These are phyloP conservation scores for Phascolomyces articulosus DNA, from an alignment of 371 early-diverging fungal species.

Conservation along the genomic window DNA sequence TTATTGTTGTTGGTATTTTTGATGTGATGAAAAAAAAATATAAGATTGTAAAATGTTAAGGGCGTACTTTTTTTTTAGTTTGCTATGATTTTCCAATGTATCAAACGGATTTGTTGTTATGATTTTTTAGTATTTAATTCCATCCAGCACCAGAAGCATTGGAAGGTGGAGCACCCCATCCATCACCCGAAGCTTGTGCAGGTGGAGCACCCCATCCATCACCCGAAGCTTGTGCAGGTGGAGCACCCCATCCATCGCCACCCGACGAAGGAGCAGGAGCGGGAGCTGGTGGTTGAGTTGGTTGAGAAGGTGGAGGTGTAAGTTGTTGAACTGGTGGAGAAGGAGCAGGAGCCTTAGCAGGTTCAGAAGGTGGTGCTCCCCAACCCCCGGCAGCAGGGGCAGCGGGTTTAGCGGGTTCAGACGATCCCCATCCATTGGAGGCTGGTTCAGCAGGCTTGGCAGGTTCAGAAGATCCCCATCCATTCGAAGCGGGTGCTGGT, in stretches of 20 bases:
- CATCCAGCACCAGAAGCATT: constrained; percentile 26
- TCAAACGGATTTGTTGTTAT: neutral
- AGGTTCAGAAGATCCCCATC: too few species aligned
- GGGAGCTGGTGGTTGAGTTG: constrained; percentile 22
- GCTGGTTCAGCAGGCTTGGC: constrained; percentile 24
- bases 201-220: constrained; percentile 35
- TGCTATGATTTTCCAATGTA: neutral
- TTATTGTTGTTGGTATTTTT: too few species aligned
- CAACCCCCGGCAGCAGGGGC: constrained; percentile 20
- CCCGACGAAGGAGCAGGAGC: constrained; percentile 19
- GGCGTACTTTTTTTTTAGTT: too few species aligned
- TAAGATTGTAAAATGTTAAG: too few species aligned
- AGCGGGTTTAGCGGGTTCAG: constrained; percentile 19
- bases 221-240: constrained; percentile 14
- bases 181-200: constrained; percentile 26
- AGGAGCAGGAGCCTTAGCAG: too few species aligned
- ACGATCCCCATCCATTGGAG: constrained; percentile 44
- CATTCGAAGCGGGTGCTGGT: constrained; percentile 19
- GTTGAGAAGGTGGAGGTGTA: constrained; percentile 13
- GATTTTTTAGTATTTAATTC: constrained; percentile 16
- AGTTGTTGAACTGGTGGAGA: too few species aligned
- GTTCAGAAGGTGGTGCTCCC: constrained; percentile 13
- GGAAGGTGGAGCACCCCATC: constrained; percentile 41
- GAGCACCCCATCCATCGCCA: too few species aligned
- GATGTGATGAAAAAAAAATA: too few species aligned